Conservation (phyloP, 768 basidiomycete genomes). For the Guyanaporus albipodus region DNA sequence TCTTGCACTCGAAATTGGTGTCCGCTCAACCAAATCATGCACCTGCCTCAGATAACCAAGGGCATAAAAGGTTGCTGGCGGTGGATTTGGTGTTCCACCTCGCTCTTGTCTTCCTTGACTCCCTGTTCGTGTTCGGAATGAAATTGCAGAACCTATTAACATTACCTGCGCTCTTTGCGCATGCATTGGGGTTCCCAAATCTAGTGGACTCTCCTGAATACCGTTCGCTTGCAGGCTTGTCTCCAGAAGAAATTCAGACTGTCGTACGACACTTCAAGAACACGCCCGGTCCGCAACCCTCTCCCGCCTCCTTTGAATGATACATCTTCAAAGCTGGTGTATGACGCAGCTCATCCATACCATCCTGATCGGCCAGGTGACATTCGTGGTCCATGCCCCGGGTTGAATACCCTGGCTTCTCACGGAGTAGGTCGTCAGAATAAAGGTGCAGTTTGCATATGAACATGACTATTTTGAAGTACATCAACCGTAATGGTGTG, state of each 20-base stretch:
- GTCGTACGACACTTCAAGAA: constrained; percentile 7
- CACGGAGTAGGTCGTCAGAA: constrained; percentile 15
- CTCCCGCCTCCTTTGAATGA: constrained; percentile 17
- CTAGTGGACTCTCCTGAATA: constrained; percentile 11
- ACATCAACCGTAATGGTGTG: constrained; percentile 14
- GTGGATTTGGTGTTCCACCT: too few relatives aligned
- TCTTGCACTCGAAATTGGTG: too few relatives aligned
- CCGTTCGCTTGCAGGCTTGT: constrained; percentile 18
- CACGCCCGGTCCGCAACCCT: constrained; percentile 18
- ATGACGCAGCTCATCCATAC: constrained; percentile 14
- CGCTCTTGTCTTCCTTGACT: too few relatives aligned
- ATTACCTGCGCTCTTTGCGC: neutral
- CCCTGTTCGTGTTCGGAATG: too few relatives aligned
- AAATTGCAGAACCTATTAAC: neutral
- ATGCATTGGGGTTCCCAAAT: constrained; percentile 5
- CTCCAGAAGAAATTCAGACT: constrained; percentile 9
- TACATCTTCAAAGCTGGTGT: constrained; percentile 19
- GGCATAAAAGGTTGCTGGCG: too few relatives aligned
- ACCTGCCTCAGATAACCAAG: too few relatives aligned
- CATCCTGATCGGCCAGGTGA: constrained; percentile 6
- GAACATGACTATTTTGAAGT: constrained; percentile 2
- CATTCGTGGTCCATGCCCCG: constrained; percentile 19
- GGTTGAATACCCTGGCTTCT: constrained; percentile 20
- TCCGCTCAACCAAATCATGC: too few relatives aligned
- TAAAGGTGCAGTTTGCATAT: neutral